These are phyloP conservation scores for Herpotrichia juniperi DNA, from an alignment of 2,329 filamentous ascomycete species.

Conservation along the genomic window DNA sequence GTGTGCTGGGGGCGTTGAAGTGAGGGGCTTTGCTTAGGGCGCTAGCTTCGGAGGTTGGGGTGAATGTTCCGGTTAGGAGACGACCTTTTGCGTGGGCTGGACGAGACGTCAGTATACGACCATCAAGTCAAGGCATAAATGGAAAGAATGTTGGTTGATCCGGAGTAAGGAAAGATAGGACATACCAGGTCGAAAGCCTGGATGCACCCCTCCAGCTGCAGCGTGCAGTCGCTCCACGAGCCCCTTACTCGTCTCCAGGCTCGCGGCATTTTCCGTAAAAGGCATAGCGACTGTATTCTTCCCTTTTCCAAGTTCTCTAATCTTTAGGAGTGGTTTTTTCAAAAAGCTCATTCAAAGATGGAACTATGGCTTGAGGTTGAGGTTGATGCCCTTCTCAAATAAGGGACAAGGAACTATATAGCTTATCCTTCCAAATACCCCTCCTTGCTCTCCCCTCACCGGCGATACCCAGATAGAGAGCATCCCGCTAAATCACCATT, in stretches of 20 bases:
- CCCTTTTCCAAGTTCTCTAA: background rate
- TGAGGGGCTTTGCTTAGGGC: slow-evolving; percentile 56
- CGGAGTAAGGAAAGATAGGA: background rate
- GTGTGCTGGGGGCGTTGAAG: slow-evolving; percentile 53
- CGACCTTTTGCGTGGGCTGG: slow-evolving; percentile 62
- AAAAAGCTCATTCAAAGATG: too few relatives aligned
- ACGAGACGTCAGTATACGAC: background rate
- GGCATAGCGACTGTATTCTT: slow-evolving; percentile 30
- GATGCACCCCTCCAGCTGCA: slow-evolving; percentile 25
- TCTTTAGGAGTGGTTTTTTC: too few relatives aligned
- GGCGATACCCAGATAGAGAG: slow-evolving; percentile 8
- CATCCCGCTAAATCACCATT: background rate
- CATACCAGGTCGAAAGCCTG: slow-evolving; percentile 39
- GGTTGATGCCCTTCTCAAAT: background rate
- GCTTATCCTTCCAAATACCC: slow-evolving; percentile 9
- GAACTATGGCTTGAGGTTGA: too few relatives aligned
- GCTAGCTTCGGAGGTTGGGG: slow-evolving; percentile 52
- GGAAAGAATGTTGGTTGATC: slow-evolving; percentile 1
- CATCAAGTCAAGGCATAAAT: background rate
- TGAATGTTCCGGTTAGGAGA: slow-evolving; percentile 60
- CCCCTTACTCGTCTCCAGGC: slow-evolving; percentile 34
- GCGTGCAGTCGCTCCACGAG: slow-evolving; percentile 33
- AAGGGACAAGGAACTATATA: slow-evolving; percentile 7
- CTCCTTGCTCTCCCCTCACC: slow-evolving; percentile 7
- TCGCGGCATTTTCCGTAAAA: slow-evolving; percentile 30